These are phyloP conservation scores for Hymenoscyphus albidus DNA, from an alignment of 2,329 filamentous ascomycete genomes.

Conservation along the genomic window DNA sequence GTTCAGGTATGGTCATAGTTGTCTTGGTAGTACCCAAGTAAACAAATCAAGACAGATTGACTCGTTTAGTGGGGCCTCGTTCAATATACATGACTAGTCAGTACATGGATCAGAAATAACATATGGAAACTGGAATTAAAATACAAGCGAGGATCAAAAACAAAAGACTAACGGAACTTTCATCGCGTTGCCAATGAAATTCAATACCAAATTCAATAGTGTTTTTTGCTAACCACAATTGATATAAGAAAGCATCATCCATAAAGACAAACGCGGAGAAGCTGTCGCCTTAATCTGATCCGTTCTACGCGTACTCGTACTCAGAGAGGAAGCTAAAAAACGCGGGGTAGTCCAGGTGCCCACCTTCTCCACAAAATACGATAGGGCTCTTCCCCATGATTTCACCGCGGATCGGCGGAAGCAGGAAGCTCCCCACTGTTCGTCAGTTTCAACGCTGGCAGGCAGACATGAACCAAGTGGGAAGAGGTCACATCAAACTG, in stretches of 20 bases:
- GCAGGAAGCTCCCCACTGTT: background rate
- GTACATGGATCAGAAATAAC: background rate
- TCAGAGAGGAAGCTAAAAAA: background rate
- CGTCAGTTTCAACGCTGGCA: background rate
- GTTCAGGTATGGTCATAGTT: background rate
- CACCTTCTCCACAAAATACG: background rate
- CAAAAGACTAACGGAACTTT: background rate
- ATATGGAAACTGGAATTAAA: background rate
- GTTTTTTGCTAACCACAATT: background rate
- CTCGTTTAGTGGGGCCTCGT: background rate
- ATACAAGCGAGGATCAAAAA: background rate
- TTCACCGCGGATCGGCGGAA: background rate
- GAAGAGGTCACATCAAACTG: too few species aligned
- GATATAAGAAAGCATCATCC: background rate
- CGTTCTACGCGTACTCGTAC: background rate
- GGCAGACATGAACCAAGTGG: background rate
- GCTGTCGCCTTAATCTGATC: background rate
- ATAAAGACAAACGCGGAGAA: background rate
- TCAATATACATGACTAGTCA: background rate
- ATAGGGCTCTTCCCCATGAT: background rate
- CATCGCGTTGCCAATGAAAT: background rate
- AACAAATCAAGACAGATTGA: background rate
- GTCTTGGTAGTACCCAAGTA: background rate
- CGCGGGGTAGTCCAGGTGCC: background rate
- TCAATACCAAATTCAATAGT: background rate